Evolutionary conservation across 1,284 basidiomycete genomes (phyloP).

Genomic region (Agroathelia rolfsii): DNA sequence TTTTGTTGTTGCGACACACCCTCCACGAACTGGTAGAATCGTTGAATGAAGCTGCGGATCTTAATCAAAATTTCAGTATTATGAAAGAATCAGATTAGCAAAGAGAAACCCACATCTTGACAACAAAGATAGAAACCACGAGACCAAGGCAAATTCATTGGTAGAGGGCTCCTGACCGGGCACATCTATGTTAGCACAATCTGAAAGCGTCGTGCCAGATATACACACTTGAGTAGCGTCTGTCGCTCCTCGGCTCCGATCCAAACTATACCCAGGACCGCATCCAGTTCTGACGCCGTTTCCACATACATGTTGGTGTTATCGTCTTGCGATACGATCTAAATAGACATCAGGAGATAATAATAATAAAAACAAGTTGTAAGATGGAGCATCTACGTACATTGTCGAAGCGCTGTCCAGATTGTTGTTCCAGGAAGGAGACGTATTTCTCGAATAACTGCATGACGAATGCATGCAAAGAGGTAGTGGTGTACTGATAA

Average conservation of each 20-base stretch:
- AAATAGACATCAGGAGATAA: constrained; percentile 6
- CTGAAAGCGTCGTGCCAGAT: constrained; percentile 4
- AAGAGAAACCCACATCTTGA: constrained; percentile 59
- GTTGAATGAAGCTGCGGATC: constrained; percentile 89
- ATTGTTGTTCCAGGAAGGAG: constrained; percentile 75
- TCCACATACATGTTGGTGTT: constrained; percentile 86
- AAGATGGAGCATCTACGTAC: constrained; percentile 30
- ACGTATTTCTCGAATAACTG: constrained; percentile 89
- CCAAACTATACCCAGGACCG: constrained; percentile 82
- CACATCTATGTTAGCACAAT: constrained; percentile 7
- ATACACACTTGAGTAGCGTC: constrained; percentile 49
- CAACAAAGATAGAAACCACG: constrained; percentile 93
- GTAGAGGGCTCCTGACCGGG: constrained; percentile 49
- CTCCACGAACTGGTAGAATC: constrained; percentile 95
- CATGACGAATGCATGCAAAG: constrained; percentile 79
- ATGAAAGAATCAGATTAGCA: constrained; percentile 1
- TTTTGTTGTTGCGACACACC: constrained; percentile 87
- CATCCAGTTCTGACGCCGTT: constrained; percentile 60
- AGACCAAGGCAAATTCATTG: constrained; percentile 86
- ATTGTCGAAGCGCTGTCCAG: constrained; percentile 72
- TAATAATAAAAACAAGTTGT: constrained; percentile 1
- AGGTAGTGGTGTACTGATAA: constrained; percentile 76
- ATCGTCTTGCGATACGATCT: constrained; percentile 89
- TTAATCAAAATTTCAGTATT: constrained; percentile 18
- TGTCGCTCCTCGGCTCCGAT: constrained; percentile 61